Base-by-base conservation (phyloP, 345 rosid species). In the Dimocarpus longan region DNA sequence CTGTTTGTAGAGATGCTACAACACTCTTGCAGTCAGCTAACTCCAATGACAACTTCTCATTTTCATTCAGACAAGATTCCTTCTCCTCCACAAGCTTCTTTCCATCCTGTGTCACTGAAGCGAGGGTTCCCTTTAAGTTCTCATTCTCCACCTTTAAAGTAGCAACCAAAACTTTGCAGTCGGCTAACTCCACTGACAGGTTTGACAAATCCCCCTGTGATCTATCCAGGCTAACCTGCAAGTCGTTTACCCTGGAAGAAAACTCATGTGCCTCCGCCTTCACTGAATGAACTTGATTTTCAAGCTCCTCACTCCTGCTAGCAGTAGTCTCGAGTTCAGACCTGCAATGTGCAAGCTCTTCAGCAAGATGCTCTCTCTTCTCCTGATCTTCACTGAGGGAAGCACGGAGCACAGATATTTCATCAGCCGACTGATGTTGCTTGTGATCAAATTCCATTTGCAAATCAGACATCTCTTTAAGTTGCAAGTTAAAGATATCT, bases 151-250 rank as follows among this genome's bases (percentile, higher is more conserved):
- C 80, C 79, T 82, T 88, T 66, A 92, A 78, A 39, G 84, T 64
- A 13, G 82, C 85, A 54, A 79, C 84, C 69, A 80, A 66, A 79
- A 80, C 82, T 84, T 87, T 87, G 83, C 76, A 85, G 75, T 86
- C 83, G 66, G 85, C 84, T 74, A 88, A 78, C 86, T 90, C 97
- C 70, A 70, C 74, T 48, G 86, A 80, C 60, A 86, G 78, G 60
- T 60, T 85, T n/a, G 80, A 71, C 65, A 80, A 74, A 62, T 90
- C 84, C 76, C 82, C 82, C 60, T 82, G 82, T 54, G 93, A 89
- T 76, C 75, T 86, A 85, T 88, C 93, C 76, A 91, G 79, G 54
- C 66, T 87, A 80, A 48, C 81, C 89, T 93, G 95, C 86, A 92
- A 80, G 75, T 88, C 90, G 62, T 78, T 57, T 77, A 78, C 88